Base-by-base conservation (phyloP, 148 eudicot species). In the Limonium bicolor region DNA sequence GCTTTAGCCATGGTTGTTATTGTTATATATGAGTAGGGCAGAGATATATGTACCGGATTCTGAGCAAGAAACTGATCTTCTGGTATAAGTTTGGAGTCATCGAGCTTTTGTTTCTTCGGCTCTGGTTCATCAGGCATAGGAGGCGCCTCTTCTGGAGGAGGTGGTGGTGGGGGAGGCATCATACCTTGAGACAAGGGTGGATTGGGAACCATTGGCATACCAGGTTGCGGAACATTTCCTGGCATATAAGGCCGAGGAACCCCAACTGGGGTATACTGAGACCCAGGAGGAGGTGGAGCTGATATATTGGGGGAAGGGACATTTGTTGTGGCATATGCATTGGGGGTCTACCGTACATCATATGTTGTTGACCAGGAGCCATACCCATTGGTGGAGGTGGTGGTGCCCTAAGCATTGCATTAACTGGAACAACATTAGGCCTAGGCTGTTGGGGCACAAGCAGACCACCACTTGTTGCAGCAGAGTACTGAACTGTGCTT, bases 71-170 rank as follows among this genome's bases (percentile, higher is more conserved):
- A 82, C 56, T 82, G 85, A 26, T 82, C 93, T 70, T 82, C 93
- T 6, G 93, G 93, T 41, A 82, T 58, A 44, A 82, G 74, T 28
- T 64, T 41, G 3, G 76, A 54, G 54, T 82, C 93, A 61, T 82
- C 93, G 54, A 74, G 70, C 58, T 66, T 82, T 62, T 71, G 93
- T 61, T 71, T 77, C 62, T 82, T 82, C 20, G 93, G 93, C 46
- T 81, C 92, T 36, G 92, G 92, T 45, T 81, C 92, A 7, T 81
- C 92, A 3, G 92, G 92, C 38, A 81, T 84, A 17, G 92, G 86
- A 3, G 78, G 92, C 57, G 92, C 85, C 56, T 81, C 92, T 26
- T 77, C 85, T 2, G 79, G n/a, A n/a, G n/a, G n/a, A 37, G 82
- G 92, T 15, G 76, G 74, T 9, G 54, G 54, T 4, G 84, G 92